A percentile compares a stretch with the other conserved stretches of the same genome.
These are phyloP conservation scores for Williopsis jadinii DNA, from an alignment of 1,139 yeast genomes.

Conservation along the genomic window DNA sequence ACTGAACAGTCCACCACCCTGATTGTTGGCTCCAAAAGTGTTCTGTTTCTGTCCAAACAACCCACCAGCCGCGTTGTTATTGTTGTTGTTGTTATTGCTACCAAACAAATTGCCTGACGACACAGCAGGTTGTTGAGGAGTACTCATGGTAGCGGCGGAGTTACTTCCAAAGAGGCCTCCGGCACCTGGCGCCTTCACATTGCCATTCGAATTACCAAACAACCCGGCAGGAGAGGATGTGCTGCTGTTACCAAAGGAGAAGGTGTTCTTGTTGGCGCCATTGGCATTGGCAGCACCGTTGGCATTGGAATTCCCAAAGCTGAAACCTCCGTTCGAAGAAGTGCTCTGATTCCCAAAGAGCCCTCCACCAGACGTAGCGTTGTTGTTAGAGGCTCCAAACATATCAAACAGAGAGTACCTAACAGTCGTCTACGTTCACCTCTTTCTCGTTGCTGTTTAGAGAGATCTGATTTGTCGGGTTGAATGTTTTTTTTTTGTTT, in stretches of 20 bases:
- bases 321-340: constrained; percentile 3
- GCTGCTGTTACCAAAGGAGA: no score
- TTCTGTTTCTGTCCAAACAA: constrained; percentile 10
- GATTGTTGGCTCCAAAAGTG: background rate
- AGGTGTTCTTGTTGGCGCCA: no score
- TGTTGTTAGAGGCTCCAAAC: constrained; percentile 11
- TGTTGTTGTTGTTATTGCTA: constrained; percentile 1
- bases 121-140: background rate
- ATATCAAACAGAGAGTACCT: background rate
- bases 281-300: no score
- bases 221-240: no score
- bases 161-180: no score
- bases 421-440: no score
- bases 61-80: constrained; percentile 6
- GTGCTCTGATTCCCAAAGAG: constrained; percentile 15
- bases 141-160: no score
- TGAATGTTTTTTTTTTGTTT: no score
- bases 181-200: no score
- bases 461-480: no score
- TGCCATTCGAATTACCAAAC: no score
- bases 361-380: constrained; percentile 7
- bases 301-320: constrained; percentile 13
- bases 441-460: no score
- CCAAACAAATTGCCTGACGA: constrained; percentile 4
- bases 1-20: background rate